Evolutionary conservation across 805 yeast species (phyloP), one percentile per base, ranked within the genome.

Genomic region (Blastobotrys robertii): DNA sequence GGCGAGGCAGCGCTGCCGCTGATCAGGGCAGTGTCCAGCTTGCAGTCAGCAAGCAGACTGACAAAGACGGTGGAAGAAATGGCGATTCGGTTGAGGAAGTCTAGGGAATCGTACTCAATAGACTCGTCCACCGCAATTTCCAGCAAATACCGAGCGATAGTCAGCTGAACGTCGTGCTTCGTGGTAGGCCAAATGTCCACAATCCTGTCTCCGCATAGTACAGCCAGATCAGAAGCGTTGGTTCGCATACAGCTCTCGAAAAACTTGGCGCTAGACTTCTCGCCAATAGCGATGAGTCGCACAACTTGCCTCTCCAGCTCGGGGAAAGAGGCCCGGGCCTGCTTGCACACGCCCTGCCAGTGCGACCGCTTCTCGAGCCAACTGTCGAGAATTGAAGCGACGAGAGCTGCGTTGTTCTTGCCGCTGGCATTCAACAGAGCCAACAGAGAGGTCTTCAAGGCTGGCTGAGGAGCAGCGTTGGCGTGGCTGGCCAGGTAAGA

Each of bases 401-500:
- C 62, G 35, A 68, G 66, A 47, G 71, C 69, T 16, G 66, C 57
- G 9, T 60, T 51, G 3, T 63, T 58, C 46, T 55, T 58, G 29
- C 64, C 43, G n/a, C 19, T 66, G 5, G 65, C 63, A 13, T 68
- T 63, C n/a, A 80, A 58, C 32, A 70, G 51, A n/a, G 60, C 54
- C 45, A 80, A 56, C 3, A 80, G 63, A 25, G 67, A 63, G 35
- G 66, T 60, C 55, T 86, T 83, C 15, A 84, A 67, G 14, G 63
- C 69, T 15, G 83, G 80, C 16, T 78, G 49, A 7, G 74, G 62
- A 16, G 71, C 64, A 7, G 64, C 51, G 32, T 66, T 58, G 54
- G 84, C 82, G 59, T 86, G 92, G 44, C 81, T 77, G 13, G 81
- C 75, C 53, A 85, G 68, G 50, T 79, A 83, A 0, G 87, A 73